These are phyloP conservation scores for Crithidia mellificae DNA, from an alignment of 208 protist species.

Conservation along the genomic window DNA sequence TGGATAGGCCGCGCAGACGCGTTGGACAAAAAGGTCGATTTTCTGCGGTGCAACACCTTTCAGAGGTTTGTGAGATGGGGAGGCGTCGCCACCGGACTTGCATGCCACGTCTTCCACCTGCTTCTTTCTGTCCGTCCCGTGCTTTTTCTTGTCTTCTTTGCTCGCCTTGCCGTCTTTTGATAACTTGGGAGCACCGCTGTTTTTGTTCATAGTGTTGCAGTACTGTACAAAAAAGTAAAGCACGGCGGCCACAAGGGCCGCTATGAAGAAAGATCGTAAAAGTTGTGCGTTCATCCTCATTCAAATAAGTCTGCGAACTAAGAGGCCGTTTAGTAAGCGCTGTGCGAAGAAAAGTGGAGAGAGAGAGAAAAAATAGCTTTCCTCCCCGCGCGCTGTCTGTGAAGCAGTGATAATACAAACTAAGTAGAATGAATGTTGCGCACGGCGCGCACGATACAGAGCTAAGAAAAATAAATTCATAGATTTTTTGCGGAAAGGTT, in stretches of 20 bases:
- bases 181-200: not conserved
- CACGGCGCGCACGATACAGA: no score
- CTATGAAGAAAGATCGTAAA: slow-evolving; percentile 15
- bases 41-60: slow-evolving; percentile 43
- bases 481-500: no score
- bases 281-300: slow-evolving; percentile 1
- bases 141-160: not conserved
- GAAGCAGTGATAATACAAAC: no score
- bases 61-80: not conserved
- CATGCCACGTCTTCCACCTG: no score
- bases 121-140: not conserved
- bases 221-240: slow-evolving; percentile 13
- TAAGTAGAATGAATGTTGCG: no score
- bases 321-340: no score
- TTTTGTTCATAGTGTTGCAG: not conserved
- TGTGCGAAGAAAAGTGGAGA: no score
- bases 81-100: not conserved
- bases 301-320: no score
- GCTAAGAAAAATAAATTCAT: no score
- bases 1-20: slow-evolving; percentile 25
- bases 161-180: not conserved
- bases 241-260: slow-evolving; percentile 1
- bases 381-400: no score
- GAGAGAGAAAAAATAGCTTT: no score
- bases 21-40: slow-evolving; percentile 54